Evolutionary conservation across 306 rosid species (phyloP), one percentile per base, ranked within the genome.

Genomic region (Carpinus viminea): DNA sequence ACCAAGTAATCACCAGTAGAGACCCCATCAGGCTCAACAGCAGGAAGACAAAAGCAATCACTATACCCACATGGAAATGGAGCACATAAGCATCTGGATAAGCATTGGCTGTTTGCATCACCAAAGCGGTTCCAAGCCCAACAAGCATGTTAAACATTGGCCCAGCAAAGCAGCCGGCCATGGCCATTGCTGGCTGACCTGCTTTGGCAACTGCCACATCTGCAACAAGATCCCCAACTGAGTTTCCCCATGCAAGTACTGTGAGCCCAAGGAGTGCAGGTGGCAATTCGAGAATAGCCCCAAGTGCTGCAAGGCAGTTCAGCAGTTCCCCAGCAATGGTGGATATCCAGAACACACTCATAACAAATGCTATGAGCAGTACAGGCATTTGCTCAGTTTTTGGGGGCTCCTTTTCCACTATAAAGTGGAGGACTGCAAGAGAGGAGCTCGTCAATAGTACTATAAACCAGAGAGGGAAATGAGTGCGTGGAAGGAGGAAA

Each of bases 81-180:
- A 95, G 98, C 85, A 86, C 81, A 76, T 87, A 95, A 0, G 96
- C 98, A 34, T 74, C 86, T 0, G 99, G 99, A 84, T 95, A 92
- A 74, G 83, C 45, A 74, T 83, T 69, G 18, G 87, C 78, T 17
- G 99, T 95, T 79, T 91, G 96, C 73, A 93, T 91, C 78, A 95
- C 97, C 88, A 95, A 84, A 18, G 98, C 98, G 46, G 87, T 69
- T 82, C 98, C 99, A 54, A 95, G 99, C 72, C 99, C 99, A 16
- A 95, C 85, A 20, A 95, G 98, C 99, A 95, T 95, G 88, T 93
- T 95, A 68, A 95, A 95, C 99, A 93, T 93, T 16, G 99, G 99
- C 72, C 98, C 99, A 0, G 96, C 99, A 76, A 95, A 95, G 86
- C 97, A 95, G 13, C 98, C 98, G 2, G 99, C 99, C 99, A 95